Base-by-base conservation (phyloP, 2,329 filamentous ascomycete species). In the Thyridium curvatum region DNA sequence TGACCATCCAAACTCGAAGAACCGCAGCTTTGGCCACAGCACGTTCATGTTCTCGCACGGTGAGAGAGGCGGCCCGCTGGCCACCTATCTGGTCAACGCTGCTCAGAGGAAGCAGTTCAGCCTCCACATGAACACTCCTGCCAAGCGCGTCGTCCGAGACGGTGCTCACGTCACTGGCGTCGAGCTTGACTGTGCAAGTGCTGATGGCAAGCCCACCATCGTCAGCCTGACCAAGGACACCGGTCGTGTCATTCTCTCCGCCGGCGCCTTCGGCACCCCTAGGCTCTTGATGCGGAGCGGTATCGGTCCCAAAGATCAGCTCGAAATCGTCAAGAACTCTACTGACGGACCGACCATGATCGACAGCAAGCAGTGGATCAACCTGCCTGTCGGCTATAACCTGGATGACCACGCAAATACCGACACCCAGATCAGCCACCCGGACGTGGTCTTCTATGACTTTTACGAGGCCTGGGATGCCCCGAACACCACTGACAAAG, bases 31-130 rank as follows among this genome's bases (percentile, higher is more conserved):
- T 58, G 71, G 73, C 32, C 74, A 78, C 57, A 77, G 78, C 17
- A 72, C 77, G 18, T 85, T 77, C 64, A 84, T 86, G 77, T 84
- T 79, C 54, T 64, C 66, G 6, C 62, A 79, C 34, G 82, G 80
- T 37, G 78, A 84, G 56, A 69, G 84, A 43, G 78, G 78, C 33
- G 84, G 84, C 1, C 83, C 84, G 12, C 66, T 87, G 54, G 78
- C 77, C 8, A 85, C 84, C 0, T 88, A 88, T 52, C 73, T 88
- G 2, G 50, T 49, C 13, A 38, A 49, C 17, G 50, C 52, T 2
- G 32, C 13, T 13, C 62, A 64, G 32, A 69, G 77, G 42, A 59
- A 65, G 30, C 84, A 86, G 62, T 87, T 88, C 61, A 69, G 75
- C 38, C 64, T 88, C 35, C 78, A 77, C 68, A 74, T 74, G 15